Conservation (phyloP, 2,329 filamentous ascomycete species). For the Fusarium pilosicola region DNA sequence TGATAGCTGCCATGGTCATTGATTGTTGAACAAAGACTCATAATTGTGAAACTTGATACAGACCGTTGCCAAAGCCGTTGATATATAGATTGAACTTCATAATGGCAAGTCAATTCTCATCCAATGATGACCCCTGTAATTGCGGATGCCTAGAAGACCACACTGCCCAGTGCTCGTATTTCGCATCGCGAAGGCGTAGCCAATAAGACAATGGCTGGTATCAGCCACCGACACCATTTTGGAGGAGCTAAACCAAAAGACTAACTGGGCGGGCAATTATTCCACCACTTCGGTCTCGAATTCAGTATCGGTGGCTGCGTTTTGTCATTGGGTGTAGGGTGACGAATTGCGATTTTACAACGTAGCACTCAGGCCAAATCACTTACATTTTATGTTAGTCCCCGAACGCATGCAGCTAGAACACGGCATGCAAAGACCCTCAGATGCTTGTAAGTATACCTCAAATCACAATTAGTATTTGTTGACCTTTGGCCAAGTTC, state of each 20-base stretch:
- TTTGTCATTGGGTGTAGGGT: neutral
- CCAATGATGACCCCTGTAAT: neutral
- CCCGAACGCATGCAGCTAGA: neutral
- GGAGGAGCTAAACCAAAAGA: neutral
- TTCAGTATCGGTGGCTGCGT: neutral
- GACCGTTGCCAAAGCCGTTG: neutral
- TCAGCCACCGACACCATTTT: constrained; percentile 15
- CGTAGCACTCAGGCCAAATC: neutral
- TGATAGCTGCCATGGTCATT: neutral
- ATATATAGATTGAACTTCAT: neutral
- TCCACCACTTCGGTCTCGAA: neutral
- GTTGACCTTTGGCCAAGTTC: neutral
- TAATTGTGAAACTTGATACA: neutral
- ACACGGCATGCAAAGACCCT: neutral
- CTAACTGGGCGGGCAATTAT: neutral
- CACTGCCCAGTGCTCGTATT: constrained; percentile 20
- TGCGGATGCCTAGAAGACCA: constrained; percentile 10
- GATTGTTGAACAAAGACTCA: neutral
- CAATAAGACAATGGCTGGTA: neutral
- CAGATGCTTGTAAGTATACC: constrained; percentile 21
- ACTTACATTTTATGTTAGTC: neutral
- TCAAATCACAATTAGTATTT: fast-evolving
- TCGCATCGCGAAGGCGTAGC: constrained; percentile 8
- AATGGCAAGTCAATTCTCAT: too few relatives aligned
- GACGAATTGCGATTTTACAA: neutral